Evolutionary conservation across 2,329 filamentous ascomycete genomes (phyloP), one percentile per base, ranked within the genome.

Genomic region (Sphaceloma murrayae): DNA sequence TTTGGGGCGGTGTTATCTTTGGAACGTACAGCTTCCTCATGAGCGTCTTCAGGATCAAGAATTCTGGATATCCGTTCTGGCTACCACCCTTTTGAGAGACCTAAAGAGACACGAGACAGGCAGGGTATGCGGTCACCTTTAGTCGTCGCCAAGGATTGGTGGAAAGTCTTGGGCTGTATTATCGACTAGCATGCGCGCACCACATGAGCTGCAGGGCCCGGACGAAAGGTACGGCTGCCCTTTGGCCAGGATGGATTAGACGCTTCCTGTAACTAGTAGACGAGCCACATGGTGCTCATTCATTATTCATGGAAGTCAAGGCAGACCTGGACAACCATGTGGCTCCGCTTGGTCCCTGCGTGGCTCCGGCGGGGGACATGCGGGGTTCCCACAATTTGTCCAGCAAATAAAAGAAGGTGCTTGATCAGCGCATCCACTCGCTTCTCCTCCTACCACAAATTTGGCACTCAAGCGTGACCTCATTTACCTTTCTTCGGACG

Each of bases 41-140:
- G 53, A 95, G 85, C 65, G 72, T 94, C 51, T 98, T 98, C 75
- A 79, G 88, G 56, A 72, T 83, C 56, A 98, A 98, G 79, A 98
- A 96, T 60, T 79, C 80, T 24, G 86, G 86, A 17, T 98, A 98
- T 65, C 88, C 88, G 11, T 95, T 96, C 67, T 87, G 80, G 58
- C 73, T 98, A 49, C 91, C 91, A 45, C 91, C 91, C 8, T 96
- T 98, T 64, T 80, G 70, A 30, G 17, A 2, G 21, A 19, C 16
- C 16, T 39, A 24, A 21, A 11, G 11, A 17, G 2, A 45, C 8
- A 45, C 21, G 43, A 24, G 29, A 17, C n/a, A n/a, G n/a, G n/a
- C n/a, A 31, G 21, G 4, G n/a, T 17, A 13, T n/a, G 22, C 36
- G 36, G 30, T 13, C n/a, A 29, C 9, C 13, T 40, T 40, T 29